phyloP scores from a whole-genome alignment of 2,329 filamentous ascomycete genomes.

The Aphanoascus verrucosus region DNA sequence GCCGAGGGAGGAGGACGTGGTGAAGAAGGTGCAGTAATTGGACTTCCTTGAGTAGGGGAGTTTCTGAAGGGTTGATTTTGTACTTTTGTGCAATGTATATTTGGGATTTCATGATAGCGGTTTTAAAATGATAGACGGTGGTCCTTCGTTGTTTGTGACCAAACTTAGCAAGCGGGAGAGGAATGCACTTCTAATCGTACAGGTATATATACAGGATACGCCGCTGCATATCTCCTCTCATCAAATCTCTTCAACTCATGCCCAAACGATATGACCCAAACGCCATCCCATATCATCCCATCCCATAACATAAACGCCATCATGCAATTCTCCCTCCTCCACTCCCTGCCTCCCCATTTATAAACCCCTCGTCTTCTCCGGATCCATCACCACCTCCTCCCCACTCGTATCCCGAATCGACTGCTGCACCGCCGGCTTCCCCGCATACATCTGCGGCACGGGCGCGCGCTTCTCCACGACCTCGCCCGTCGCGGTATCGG shows the following conservation, averaged over 20 bases:
- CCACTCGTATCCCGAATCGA: conserved; percentile 56
- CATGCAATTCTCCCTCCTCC: not conserved
- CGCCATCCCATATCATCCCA: not conserved
- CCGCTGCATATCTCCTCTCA: not conserved
- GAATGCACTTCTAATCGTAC: conserved; percentile 3
- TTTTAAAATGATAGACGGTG: conserved; percentile 1
- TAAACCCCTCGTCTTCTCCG: conserved; percentile 39
- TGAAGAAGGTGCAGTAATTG: conserved; percentile 15
- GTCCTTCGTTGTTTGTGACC: not conserved
- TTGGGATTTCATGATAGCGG: not conserved
- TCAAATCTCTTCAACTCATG: not conserved
- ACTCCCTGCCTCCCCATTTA: conserved; percentile 16
- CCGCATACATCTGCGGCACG: conserved; percentile 67
- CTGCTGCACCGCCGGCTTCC: conserved; percentile 59
- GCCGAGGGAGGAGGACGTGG: conserved; percentile 13
- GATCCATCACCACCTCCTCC: conserved; percentile 48
- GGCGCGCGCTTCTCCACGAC: conserved; percentile 21
- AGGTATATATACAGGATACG: conserved; percentile 8
- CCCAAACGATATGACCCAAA: not conserved
- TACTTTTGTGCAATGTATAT: not conserved
- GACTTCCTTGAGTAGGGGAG: too few relatives aligned
- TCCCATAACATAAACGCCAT: not conserved
- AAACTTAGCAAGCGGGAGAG: not conserved
- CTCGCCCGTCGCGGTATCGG: conserved; percentile 34
- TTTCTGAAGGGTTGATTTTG: not conserved